Evolutionary conservation across 371 early-diverging fungal species (phyloP).

Genomic region (Amoeboradix gromovi): DNA sequence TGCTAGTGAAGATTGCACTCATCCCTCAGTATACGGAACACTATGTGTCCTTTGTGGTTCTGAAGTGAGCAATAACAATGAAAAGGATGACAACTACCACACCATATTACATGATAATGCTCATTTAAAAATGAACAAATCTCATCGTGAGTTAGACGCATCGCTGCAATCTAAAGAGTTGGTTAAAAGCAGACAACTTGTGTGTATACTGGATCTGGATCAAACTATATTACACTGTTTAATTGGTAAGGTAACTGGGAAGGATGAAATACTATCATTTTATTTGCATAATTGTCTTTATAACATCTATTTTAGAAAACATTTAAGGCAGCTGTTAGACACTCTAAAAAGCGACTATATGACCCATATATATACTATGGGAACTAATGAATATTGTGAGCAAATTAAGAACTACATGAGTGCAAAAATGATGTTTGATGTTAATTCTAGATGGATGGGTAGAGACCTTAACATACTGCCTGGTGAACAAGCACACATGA

Average conservation of each 20-base stretch:
- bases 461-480: conserved; percentile 10
- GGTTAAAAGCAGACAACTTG: conserved; percentile 5
- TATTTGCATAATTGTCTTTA: neutral
- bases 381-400: conserved; percentile 9
- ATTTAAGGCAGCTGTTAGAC: conserved; percentile 3
- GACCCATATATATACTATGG: conserved; percentile 15
- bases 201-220: conserved; percentile 13
- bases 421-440: conserved; percentile 2
- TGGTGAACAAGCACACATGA: conserved; percentile 9
- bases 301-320: neutral
- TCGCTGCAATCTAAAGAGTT: conserved; percentile 2
- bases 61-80: neutral
- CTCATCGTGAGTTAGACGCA: neutral
- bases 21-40: neutral
- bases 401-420: conserved; percentile 8
- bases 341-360: conserved; percentile 6
- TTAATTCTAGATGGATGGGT: neutral
- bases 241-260: neutral
- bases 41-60: neutral
- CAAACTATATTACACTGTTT: conserved; percentile 13
- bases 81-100: neutral
- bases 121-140: neutral
- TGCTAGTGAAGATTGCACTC: neutral
- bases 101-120: neutral
- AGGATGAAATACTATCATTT: conserved; percentile 5